Evolutionary conservation across 1,284 basidiomycete genomes (phyloP), one percentile per base, ranked within the genome.

Genomic region (Veloporphyrellus conicus): DNA sequence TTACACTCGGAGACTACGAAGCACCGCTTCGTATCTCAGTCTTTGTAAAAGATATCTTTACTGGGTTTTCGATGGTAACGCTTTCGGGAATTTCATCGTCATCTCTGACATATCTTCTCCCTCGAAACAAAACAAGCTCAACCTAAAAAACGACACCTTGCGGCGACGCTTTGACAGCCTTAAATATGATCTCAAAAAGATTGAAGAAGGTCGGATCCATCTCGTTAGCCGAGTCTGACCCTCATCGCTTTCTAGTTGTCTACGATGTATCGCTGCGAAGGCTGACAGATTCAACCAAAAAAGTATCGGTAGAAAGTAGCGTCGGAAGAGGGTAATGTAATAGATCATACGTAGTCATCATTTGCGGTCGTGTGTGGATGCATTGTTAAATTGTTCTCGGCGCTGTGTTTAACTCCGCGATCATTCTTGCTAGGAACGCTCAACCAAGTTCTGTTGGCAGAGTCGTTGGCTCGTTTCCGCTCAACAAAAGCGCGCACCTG

Each of bases 121-220:
- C 9, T 27, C 7, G 11, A 36, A 54, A 37, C 25, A 18, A 49
- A 47, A 16, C 7, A 58, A 90, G 84, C 73, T 93, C n/a, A 93
- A 92, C 61, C 72, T 93, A n/a, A 93, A 91, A 61, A 93, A 93
- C 54, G 90, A 92, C 60, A 66, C 72, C 0, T 71, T 93, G 5
- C 81, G 90, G 10, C 78, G 87, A 50, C 71, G 89, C 43, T 93
- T 89, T 59, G 90, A 90, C 59, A 81, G 84, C 55, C 68, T 91
- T 20, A 90, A 91, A 62, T 93, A 92, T 57, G 90, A 92, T 61
- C 79, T 93, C 56, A 92, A 92, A 68, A 90, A 90, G 58, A 87
- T 92, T 19, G 90, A 93, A 71, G 90, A 92, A 81, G 89, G 90
- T 81, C 46, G 52, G 72, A 57, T 23, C 19, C 35, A 37, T 42